phyloP scores from a whole-genome alignment of 305 asterid genomes.

The Ruellia speciosa region DNA sequence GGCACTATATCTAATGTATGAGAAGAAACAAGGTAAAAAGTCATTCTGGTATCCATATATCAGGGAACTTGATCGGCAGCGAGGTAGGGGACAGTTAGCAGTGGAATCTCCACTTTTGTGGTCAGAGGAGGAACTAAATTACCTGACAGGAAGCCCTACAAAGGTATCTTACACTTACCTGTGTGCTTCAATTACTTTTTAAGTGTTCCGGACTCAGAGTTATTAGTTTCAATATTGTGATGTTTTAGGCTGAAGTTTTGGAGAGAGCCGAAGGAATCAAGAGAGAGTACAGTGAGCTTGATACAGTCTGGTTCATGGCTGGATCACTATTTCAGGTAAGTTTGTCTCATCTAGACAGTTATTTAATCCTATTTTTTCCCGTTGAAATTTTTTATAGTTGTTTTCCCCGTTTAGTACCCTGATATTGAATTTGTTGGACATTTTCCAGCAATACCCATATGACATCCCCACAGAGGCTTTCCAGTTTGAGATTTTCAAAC shows the following conservation, averaged over 20 bases:
- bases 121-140: conserved; percentile 79
- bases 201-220: conserved; percentile 4
- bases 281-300: conserved; percentile 92
- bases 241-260: conserved; percentile 61
- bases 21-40: conserved; percentile 89
- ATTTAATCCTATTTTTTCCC: conserved; percentile 1
- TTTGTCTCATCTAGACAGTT: conserved; percentile 6
- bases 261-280: conserved; percentile 87
- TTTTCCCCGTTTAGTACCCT: conserved; percentile 13
- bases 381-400: neutral
- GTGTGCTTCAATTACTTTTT: neutral
- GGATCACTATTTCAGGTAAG: conserved; percentile 87
- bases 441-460: conserved; percentile 89
- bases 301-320: conserved; percentile 99
- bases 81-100: conserved; percentile 96
- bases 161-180: conserved; percentile 38
- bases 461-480: conserved; percentile 99
- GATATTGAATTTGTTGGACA: conserved; percentile 21
- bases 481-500: conserved; percentile 87
- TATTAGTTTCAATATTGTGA: conserved; percentile 22
- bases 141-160: conserved; percentile 88
- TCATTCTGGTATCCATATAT: conserved; percentile 94
- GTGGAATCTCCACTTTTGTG: conserved; percentile 93
- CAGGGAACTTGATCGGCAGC: conserved; percentile 87
- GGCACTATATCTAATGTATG: conserved; percentile 91